Evolutionary conservation across 2,329 filamentous ascomycete genomes (phyloP).

Genomic region (Phoma herbarum): DNA sequence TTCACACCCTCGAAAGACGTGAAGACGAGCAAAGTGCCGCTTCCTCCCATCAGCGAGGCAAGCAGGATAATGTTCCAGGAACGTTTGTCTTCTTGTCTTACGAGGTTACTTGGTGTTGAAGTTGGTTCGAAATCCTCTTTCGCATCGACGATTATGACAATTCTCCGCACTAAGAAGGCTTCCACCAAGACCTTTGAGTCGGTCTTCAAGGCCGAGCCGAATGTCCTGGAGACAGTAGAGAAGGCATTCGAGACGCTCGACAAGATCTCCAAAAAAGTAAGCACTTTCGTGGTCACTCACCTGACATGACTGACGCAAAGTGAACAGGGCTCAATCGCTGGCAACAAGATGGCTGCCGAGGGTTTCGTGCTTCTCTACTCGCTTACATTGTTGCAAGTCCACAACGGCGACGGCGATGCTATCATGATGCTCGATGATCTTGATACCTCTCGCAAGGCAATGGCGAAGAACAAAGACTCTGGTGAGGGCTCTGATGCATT

Average conservation of each 20-base stretch:
- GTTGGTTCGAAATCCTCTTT: constrained; percentile 35
- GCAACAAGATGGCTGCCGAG: constrained; percentile 56
- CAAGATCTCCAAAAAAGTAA: constrained; percentile 39
- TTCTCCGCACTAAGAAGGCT: constrained; percentile 38
- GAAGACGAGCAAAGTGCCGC: constrained; percentile 47
- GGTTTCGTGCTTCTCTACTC: constrained; percentile 84
- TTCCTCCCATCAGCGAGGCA: constrained; percentile 57
- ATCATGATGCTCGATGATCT: constrained; percentile 83
- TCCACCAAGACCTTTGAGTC: constrained; percentile 51
- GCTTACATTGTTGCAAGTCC: constrained; percentile 85
- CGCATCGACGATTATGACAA: constrained; percentile 40
- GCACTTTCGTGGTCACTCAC: background rate
- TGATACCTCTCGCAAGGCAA: constrained; percentile 75
- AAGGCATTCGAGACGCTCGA: constrained; percentile 45
- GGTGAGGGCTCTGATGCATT: constrained; percentile 55
- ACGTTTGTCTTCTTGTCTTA: constrained; percentile 64
- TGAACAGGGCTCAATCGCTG: constrained; percentile 35
- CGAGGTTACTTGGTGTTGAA: constrained; percentile 55
- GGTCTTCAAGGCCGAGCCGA: constrained; percentile 59
- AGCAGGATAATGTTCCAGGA: constrained; percentile 63
- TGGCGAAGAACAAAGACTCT: constrained; percentile 54
- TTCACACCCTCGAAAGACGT: constrained; percentile 53
- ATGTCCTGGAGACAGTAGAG: constrained; percentile 51
- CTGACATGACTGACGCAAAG: constrained; percentile 18
- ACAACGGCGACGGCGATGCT: constrained; percentile 88